phyloP scores from a whole-genome alignment of 1,284 basidiomycete genomes.

The Austroboletus rostrupii region DNA sequence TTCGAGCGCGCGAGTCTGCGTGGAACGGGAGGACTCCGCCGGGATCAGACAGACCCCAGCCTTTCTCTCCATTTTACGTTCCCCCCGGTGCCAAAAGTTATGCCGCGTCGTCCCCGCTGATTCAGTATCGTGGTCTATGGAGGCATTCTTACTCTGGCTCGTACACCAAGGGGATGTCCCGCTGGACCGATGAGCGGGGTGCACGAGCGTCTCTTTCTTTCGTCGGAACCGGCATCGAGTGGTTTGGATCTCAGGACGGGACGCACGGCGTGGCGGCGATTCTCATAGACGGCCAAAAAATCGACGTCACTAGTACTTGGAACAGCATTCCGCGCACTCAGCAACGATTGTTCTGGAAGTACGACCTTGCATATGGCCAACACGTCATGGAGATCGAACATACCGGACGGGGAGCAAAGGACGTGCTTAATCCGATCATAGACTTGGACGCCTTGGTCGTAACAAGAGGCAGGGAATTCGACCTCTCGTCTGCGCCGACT shows the following conservation, averaged over 20 bases:
- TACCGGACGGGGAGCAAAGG: slow-evolving; percentile 39
- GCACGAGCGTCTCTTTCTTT: slow-evolving; percentile 60
- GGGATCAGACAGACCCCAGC: slow-evolving; percentile 42
- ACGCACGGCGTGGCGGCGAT: slow-evolving; percentile 54
- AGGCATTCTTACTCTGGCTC: slow-evolving; percentile 45
- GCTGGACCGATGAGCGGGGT: slow-evolving; percentile 43
- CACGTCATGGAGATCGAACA: slow-evolving; percentile 67
- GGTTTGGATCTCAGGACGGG: slow-evolving; percentile 61
- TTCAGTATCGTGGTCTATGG: slow-evolving; percentile 63
- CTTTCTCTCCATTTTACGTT: slow-evolving; percentile 66
- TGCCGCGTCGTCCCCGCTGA: slow-evolving; percentile 59
- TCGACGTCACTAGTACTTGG: slow-evolving; percentile 46
- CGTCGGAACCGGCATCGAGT: slow-evolving; percentile 68
- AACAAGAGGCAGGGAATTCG: slow-evolving; percentile 35
- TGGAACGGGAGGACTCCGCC: slow-evolving; percentile 64
- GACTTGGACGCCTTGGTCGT: slow-evolving; percentile 69
- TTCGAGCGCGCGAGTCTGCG: slow-evolving; percentile 37
- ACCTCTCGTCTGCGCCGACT: background rate
- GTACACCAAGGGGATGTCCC: slow-evolving; percentile 50
- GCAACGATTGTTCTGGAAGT: slow-evolving; percentile 65
- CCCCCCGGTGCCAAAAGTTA: slow-evolving; percentile 68
- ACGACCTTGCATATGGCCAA: slow-evolving; percentile 45
- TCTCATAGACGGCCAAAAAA: slow-evolving; percentile 52
- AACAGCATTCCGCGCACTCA: slow-evolving; percentile 41
- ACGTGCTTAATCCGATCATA: slow-evolving; percentile 35